Evolutionary conservation across 805 yeast genomes (phyloP).

Genomic region (Saturnispora dispora): DNA sequence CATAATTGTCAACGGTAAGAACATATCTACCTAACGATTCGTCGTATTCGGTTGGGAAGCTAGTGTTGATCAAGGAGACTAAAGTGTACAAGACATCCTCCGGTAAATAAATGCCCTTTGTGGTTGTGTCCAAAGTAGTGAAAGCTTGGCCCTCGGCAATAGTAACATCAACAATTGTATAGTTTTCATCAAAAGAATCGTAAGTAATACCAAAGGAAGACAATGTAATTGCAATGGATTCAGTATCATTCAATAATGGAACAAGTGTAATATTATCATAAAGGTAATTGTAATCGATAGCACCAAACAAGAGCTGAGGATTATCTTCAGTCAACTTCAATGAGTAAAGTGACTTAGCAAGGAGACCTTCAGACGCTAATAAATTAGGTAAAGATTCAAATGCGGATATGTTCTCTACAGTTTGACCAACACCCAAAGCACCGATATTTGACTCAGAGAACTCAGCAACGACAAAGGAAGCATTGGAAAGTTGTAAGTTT

Average conservation of each 20-base stretch:
- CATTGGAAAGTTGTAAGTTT: not conserved
- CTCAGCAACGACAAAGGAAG: slow-evolving; percentile 12
- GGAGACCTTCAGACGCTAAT: slow-evolving; percentile 9
- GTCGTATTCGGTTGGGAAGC: slow-evolving; percentile 4
- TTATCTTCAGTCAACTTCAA: slow-evolving; percentile 1
- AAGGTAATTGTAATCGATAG: slow-evolving; percentile 7
- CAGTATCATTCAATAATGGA: slow-evolving; percentile 12
- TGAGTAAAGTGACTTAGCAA: slow-evolving; percentile 11
- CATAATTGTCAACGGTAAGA: not conserved
- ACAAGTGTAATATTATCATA: slow-evolving; percentile 8
- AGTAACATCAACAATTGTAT: not conserved
- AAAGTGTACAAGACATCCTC: not conserved
- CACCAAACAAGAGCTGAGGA: slow-evolving; percentile 12
- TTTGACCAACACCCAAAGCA: slow-evolving; percentile 15
- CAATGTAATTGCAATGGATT: slow-evolving; percentile 11
- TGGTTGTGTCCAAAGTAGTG: slow-evolving; percentile 7
- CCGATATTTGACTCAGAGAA: slow-evolving; percentile 11
- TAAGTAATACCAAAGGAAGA: slow-evolving; percentile 12
- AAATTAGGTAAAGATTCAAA: slow-evolving; percentile 10
- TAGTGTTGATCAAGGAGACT: not conserved
- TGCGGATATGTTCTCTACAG: slow-evolving; percentile 4
- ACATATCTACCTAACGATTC: slow-evolving; percentile 8
- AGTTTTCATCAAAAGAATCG: not conserved
- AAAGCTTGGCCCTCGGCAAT: slow-evolving; percentile 6
- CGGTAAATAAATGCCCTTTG: slow-evolving; percentile 9